phyloP scores from a whole-genome alignment of 1,284 basidiomycete genomes.

The Anthracocystis walkeri region DNA sequence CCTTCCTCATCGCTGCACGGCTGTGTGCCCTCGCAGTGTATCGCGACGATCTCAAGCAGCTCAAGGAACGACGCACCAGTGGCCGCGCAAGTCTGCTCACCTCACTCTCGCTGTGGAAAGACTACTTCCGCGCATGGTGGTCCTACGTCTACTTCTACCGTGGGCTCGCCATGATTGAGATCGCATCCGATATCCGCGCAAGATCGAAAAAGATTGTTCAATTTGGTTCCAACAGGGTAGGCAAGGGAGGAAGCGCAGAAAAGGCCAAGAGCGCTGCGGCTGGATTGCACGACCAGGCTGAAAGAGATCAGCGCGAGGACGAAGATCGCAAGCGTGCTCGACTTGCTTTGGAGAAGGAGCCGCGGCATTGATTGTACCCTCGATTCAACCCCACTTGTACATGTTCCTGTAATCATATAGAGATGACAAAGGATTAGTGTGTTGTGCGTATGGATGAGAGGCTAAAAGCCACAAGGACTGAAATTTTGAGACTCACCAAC shows the following conservation, averaged over 20 bases:
- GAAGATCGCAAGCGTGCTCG: slow-evolving; percentile 42
- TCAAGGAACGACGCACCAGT: slow-evolving; percentile 56
- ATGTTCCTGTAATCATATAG: slow-evolving; percentile 55
- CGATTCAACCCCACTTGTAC: slow-evolving; percentile 53
- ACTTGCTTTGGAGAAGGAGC: slow-evolving; percentile 36
- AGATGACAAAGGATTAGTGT: slow-evolving; percentile 1
- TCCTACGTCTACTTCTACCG: slow-evolving; percentile 64
- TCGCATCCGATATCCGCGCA: slow-evolving; percentile 56
- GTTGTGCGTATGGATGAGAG: background rate
- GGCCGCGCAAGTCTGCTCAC: slow-evolving; percentile 30
- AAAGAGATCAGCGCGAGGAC: slow-evolving; percentile 39
- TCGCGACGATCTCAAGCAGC: slow-evolving; percentile 77
- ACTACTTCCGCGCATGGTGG: slow-evolving; percentile 72
- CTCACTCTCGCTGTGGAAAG: slow-evolving; percentile 62
- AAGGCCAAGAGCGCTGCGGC: slow-evolving; percentile 50
- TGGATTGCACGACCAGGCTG: slow-evolving; percentile 53
- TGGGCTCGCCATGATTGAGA: slow-evolving; percentile 64
- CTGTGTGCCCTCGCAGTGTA: slow-evolving; percentile 89
- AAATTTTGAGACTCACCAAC: slow-evolving; percentile 40
- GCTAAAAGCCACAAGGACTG: background rate
- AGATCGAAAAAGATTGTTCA: slow-evolving; percentile 48
- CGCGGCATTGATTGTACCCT: background rate
- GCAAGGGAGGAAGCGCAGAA: slow-evolving; percentile 42
- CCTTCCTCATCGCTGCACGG: slow-evolving; percentile 88
- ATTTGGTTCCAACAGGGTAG: slow-evolving; percentile 36